Percentiles rank a stretch among this genome's conserved stretches.
These are phyloP conservation scores for Eimeria tenella DNA, from an alignment of 169 alveolate genomes.

Conservation along the genomic window DNA sequence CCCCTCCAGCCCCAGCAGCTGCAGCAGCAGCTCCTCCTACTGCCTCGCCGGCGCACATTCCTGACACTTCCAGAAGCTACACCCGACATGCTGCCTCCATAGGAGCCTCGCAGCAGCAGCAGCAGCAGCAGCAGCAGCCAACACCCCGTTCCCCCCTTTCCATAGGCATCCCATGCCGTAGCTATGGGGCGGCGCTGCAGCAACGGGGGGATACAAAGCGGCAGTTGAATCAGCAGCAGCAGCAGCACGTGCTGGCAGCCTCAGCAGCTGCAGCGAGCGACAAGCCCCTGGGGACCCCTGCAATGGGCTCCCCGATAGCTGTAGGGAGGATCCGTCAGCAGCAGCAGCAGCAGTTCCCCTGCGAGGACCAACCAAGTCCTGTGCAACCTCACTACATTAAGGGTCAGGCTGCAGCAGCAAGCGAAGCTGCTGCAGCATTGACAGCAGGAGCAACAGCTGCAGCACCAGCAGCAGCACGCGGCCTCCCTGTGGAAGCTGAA, in stretches of 20 bases:
- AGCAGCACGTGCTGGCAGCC: not conserved
- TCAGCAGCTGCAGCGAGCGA: not conserved
- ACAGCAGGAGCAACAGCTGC: not conserved
- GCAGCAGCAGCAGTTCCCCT: not conserved
- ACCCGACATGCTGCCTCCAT: not conserved
- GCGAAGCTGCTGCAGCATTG: not conserved
- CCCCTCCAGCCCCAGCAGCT: not conserved
- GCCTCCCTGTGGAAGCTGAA: not conserved
- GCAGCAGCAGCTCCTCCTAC: not conserved
- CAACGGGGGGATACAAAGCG: not conserved
- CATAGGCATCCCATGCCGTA: not conserved
- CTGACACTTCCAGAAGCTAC: not conserved
- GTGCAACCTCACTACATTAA: not conserved
- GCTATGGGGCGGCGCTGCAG: not conserved
- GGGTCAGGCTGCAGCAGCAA: not conserved
- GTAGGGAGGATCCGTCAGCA: not conserved
- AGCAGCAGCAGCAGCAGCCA: not conserved
- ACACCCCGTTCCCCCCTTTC: not conserved
- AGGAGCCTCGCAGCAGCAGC: not conserved
- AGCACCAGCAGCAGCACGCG: constrained; percentile 4
- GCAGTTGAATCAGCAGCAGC: not conserved
- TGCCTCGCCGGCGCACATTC: not conserved
- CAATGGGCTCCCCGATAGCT: not conserved
- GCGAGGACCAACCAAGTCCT: not conserved
- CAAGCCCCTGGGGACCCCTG: not conserved